Percentiles rank a stretch among this genome's conserved stretches.
phyloP scores from a whole-genome alignment of 1,284 basidiomycete species.

The Trichosporon asahii region DNA sequence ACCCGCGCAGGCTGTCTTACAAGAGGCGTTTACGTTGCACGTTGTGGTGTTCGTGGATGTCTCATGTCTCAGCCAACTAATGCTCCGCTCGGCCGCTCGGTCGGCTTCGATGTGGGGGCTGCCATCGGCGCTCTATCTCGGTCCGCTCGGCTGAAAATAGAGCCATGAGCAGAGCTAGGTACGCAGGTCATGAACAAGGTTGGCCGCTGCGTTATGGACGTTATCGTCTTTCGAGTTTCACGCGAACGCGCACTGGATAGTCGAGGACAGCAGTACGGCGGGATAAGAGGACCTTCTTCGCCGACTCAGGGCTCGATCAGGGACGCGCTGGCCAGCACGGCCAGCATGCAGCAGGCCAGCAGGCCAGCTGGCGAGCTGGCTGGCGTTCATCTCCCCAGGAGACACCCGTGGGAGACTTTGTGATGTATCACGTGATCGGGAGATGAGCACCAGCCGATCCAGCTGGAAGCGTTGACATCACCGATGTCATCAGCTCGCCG shows the following conservation, averaged over 20 bases:
- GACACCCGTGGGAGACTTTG: background rate
- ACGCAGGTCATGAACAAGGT: background rate
- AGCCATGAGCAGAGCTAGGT: background rate
- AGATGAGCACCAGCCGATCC: background rate
- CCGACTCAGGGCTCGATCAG: background rate
- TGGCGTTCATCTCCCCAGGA: too few species aligned
- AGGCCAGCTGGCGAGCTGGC: too few species aligned
- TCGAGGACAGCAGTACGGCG: too few species aligned
- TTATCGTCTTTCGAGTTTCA: background rate
- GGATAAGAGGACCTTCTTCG: background rate
- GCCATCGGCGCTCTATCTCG: too few species aligned
- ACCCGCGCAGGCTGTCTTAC: background rate
- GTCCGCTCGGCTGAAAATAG: background rate
- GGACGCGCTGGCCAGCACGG: background rate
- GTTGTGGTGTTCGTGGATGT: background rate
- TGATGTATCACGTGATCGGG: background rate
- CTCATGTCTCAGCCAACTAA: too few species aligned
- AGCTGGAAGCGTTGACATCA: slow-evolving; percentile 2
- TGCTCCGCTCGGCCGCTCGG: too few species aligned
- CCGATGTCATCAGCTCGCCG: background rate
- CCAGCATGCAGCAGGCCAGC: too few species aligned
- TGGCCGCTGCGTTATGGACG: background rate
- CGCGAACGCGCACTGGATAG: background rate
- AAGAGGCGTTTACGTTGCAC: background rate
- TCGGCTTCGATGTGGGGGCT: background rate